Percentiles rank a stretch among this genome's conserved stretches.
Evolutionary conservation across 1,284 basidiomycete genomes (phyloP).

Genomic region (Boletus austroedulis): DNA sequence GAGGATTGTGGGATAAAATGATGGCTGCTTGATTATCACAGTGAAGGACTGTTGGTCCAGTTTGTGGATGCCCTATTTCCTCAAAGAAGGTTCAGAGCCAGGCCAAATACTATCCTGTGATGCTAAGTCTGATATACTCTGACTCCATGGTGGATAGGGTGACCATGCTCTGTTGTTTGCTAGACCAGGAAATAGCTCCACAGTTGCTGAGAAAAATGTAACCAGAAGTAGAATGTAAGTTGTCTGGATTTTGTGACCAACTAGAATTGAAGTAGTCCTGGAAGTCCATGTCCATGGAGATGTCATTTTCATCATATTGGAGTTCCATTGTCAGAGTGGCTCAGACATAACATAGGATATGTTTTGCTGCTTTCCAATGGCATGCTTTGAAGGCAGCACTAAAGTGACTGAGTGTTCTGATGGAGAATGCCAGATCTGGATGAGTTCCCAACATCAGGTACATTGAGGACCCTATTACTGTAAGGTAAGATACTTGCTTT

Average conservation of each 20-base stretch:
- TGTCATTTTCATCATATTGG: not conserved
- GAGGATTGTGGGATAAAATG: not conserved
- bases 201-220: not conserved
- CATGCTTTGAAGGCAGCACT: not conserved
- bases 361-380: not conserved
- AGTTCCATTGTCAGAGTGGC: not conserved
- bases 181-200: not conserved
- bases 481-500: not conserved
- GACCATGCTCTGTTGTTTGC: not conserved
- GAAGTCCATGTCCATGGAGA: not conserved
- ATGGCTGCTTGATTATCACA: too few relatives aligned
- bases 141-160: not conserved
- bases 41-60: too few relatives aligned
- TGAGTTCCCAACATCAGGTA: not conserved
- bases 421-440: not conserved
- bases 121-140: not conserved
- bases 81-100: not conserved
- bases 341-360: not conserved
- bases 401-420: not conserved
- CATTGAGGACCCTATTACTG: not conserved
- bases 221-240: not conserved
- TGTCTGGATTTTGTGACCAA: not conserved
- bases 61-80: not conserved
- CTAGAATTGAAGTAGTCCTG: not conserved
- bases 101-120: not conserved